A percentile compares a stretch with the other conserved stretches of the same genome.
These are phyloP conservation scores for Penicillium brevicompactum DNA, from an alignment of 2,329 filamentous ascomycete genomes.

Conservation along the genomic window DNA sequence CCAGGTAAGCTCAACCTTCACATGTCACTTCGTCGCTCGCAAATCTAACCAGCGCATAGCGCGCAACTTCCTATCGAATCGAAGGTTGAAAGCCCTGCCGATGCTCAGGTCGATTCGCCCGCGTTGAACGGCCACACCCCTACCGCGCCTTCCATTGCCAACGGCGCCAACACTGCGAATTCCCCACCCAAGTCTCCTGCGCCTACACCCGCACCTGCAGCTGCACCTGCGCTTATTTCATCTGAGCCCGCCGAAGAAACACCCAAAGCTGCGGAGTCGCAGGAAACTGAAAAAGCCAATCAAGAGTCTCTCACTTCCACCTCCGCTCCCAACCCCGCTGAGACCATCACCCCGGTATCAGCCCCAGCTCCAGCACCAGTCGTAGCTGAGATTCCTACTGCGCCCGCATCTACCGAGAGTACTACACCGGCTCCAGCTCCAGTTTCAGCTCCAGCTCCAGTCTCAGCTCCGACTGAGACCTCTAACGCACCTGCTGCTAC, in stretches of 20 bases:
- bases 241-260: constrained; percentile 4
- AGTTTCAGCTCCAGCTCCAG: background rate
- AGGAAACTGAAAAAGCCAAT: background rate
- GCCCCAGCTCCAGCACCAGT: background rate
- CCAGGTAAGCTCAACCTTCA: constrained; percentile 31
- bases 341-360: background rate
- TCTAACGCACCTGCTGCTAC: constrained; percentile 2
- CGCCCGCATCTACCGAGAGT: constrained; percentile 10
- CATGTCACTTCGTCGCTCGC: background rate
- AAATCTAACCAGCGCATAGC: constrained; percentile 18
- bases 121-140: constrained; percentile 35
- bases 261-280: background rate
- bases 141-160: constrained; percentile 25
- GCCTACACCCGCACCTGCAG: constrained; percentile 3
- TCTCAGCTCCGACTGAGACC: background rate
- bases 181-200: constrained; percentile 35
- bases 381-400: background rate
- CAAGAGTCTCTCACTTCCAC: constrained; percentile 5
- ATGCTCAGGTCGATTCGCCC: constrained; percentile 15
- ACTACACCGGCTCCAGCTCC: background rate
- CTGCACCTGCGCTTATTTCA: background rate
- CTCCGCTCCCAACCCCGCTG: background rate
- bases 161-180: constrained; percentile 30
- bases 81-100: constrained; percentile 24
- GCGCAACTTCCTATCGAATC: constrained; percentile 23